Evolutionary conservation across 805 yeast genomes (phyloP).

Genomic region (Kuraishia molischiana): DNA sequence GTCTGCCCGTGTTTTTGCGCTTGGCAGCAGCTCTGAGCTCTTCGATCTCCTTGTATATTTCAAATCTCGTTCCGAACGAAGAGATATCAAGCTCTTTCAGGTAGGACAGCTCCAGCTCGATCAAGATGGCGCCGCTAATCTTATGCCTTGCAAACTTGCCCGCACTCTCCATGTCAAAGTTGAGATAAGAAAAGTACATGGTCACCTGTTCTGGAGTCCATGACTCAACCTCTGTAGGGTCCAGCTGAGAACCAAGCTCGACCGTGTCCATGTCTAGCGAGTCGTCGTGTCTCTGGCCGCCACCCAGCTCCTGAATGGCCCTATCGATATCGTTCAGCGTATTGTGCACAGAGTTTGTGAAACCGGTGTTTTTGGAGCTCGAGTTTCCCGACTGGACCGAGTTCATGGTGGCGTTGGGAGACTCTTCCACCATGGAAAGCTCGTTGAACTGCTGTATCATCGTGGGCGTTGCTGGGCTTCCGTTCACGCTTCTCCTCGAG

Average conservation of each 20-base stretch:
- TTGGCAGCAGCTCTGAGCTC: conserved; percentile 31
- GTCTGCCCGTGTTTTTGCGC: conserved; percentile 1
- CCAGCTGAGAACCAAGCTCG: conserved; percentile 14
- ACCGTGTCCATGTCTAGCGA: neutral
- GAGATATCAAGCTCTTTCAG: conserved; percentile 86
- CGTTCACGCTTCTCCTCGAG: conserved; percentile 36
- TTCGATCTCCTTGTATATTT: conserved; percentile 83
- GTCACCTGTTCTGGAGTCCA: conserved; percentile 91
- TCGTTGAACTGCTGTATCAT: conserved; percentile 1
- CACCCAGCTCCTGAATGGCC: conserved; percentile 55
- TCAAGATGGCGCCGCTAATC: conserved; percentile 75
- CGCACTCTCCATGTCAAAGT: conserved; percentile 68
- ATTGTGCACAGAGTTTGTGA: conserved; percentile 32
- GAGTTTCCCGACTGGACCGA: conserved; percentile 1
- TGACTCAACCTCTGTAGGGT: conserved; percentile 36
- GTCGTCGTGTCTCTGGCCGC: neutral
- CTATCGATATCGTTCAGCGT: conserved; percentile 67
- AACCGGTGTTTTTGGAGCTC: conserved; percentile 3
- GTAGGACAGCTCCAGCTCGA: conserved; percentile 78
- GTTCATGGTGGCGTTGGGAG: conserved; percentile 8
- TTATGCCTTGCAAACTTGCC: conserved; percentile 80
- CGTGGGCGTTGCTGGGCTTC: conserved; percentile 12
- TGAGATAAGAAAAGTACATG: conserved; percentile 59
- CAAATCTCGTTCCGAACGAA: conserved; percentile 93
- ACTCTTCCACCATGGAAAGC: conserved; percentile 3